Evolutionary conservation across 179 eudicot species (phyloP), one percentile per base, ranked within the genome.

Genomic region (Nepenthes alata): DNA sequence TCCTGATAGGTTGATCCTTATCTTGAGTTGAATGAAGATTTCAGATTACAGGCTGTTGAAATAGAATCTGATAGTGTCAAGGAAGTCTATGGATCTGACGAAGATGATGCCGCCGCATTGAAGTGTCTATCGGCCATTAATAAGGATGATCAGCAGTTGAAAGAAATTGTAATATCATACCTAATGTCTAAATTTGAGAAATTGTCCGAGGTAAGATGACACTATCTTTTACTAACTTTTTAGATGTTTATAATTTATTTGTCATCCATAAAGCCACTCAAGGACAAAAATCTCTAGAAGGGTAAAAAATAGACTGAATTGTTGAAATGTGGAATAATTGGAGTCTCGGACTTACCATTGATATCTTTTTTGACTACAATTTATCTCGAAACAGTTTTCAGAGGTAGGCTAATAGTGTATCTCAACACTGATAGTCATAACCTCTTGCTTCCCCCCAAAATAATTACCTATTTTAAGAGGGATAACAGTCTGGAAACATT

Each of bases 1-100:
- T 53, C 59, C 58, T 62, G 60, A 64, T 80, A 89, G 97, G 81
- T 74, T 69, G 97, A 89, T 83, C 97, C 97, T 64, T 83, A 81
- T 64, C 89, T 89, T 52, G 71, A 75, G 70, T 63, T 85, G 67
- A 79, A 79, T 68, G 95, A 89, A 61, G 84, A 85, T 77, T 69
- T 78, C 66, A 85, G 80, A 69, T 81, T 89, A 41, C 78, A 70
- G 51, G 84, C 85, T 60, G 75, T 76, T 55, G 57, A 54, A 50
- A 35, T 57, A 11, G 65, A 65, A 66, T 58, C 72, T 14, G 62
- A 57, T 37, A 48, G 53, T 51, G 70, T 62, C 59, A 69, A 58
- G 58, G 64, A 36, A 44, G 65, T 39, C 47, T 81, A 83, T 66
- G 95, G 85, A 64, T 83, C 91, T 57, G 75, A 64, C 36, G 89